phyloP scores from a whole-genome alignment of 345 rosid genomes.

The Bruguiera sexangula region DNA sequence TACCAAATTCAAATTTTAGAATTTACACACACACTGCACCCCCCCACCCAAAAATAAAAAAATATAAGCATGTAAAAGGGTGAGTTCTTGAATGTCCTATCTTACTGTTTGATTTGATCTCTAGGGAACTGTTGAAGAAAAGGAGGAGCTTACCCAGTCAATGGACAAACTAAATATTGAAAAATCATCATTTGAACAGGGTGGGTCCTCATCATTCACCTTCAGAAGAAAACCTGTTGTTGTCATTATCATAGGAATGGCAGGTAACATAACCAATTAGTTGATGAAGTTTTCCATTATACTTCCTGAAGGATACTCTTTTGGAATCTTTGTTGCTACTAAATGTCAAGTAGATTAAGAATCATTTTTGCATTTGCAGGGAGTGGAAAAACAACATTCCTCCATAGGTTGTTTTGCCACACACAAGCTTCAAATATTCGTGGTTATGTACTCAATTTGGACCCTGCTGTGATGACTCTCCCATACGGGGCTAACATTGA shows the following conservation, averaged over 20 bases:
- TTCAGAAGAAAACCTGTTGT: constrained; percentile 71
- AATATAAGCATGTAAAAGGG: no score
- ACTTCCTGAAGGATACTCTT: neutral
- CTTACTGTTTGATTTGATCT: neutral
- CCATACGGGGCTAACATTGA: constrained; percentile 79
- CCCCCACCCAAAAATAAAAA: neutral
- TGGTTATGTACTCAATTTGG: constrained; percentile 78
- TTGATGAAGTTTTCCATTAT: neutral
- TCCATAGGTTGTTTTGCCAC: constrained; percentile 66
- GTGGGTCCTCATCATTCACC: constrained; percentile 34
- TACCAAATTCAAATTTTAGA: no score
- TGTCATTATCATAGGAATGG: constrained; percentile 80
- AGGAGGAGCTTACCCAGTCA: constrained; percentile 46
- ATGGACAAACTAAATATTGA: constrained; percentile 54
- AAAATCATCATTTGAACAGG: constrained; percentile 25
- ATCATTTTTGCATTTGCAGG: constrained; percentile 34
- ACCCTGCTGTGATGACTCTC: constrained; percentile 82
- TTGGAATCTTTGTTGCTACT: neutral
- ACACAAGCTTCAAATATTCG: constrained; percentile 57
- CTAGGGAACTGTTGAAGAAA: constrained; percentile 38
- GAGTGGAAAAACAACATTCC: constrained; percentile 78
- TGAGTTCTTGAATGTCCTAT: neutral
- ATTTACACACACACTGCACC: neutral
- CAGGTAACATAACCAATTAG: constrained; percentile 38
- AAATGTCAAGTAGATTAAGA: constrained; percentile 6